A percentile compares a stretch with the other conserved stretches of the same genome.
These are phyloP conservation scores for Tricholoma sp. DNA, from an alignment of 768 basidiomycete genomes.

Conservation along the genomic window DNA sequence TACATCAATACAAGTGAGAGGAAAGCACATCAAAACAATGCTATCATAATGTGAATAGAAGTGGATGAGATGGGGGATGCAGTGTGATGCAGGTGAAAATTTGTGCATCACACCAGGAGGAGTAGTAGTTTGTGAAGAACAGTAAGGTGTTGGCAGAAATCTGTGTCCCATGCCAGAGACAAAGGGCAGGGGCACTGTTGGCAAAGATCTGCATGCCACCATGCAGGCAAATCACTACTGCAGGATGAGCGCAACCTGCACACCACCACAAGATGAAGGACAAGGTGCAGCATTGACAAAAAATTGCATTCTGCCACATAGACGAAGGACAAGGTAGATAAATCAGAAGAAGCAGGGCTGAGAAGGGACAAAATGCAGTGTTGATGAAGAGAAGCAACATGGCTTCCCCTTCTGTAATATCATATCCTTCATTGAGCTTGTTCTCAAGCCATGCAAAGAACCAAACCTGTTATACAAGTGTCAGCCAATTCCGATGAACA, in stretches of 20 bases:
- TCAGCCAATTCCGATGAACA: constrained; percentile 5
- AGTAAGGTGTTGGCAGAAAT: not conserved
- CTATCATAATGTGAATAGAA: not conserved
- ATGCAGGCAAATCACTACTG: not conserved
- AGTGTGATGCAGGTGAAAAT: not conserved
- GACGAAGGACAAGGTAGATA: not conserved
- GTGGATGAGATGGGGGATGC: not conserved
- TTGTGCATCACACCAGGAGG: not conserved
- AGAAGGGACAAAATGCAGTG: not conserved
- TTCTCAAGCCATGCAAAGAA: constrained; percentile 92
- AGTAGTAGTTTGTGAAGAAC: not conserved
- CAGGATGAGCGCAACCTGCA: not conserved
- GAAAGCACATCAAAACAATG: not conserved
- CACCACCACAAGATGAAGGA: not conserved
- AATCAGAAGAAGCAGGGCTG: not conserved
- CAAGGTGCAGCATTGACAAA: no score
- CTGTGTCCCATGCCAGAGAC: not conserved
- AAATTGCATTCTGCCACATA: not conserved
- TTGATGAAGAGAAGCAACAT: no score
- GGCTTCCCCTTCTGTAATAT: no score
- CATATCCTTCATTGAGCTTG: constrained; percentile 68
- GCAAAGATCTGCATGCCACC: not conserved
- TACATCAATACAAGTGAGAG: not conserved
- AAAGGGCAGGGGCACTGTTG: not conserved
- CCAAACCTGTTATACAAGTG: constrained; percentile 37